phyloP scores from a whole-genome alignment of 1,284 basidiomycete species.

The Heterobasidion irregulare region DNA sequence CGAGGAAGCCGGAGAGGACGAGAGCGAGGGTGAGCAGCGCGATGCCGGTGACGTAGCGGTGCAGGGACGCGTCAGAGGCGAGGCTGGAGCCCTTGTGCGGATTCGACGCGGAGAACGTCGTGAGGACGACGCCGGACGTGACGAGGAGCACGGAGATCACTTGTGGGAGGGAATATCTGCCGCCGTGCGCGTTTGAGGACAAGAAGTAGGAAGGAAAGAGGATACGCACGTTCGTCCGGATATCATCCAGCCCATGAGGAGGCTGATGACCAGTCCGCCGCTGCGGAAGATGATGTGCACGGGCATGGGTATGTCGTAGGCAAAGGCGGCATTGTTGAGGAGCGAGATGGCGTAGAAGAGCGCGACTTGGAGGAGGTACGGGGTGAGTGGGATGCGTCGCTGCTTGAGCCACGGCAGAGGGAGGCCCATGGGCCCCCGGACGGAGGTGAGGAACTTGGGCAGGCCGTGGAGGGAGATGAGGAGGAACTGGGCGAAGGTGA shows the following conservation, averaged over 20 bases:
- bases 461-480: constrained; percentile 66
- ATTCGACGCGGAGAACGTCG: constrained; percentile 67
- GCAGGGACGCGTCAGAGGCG: constrained; percentile 7
- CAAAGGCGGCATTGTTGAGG: constrained; percentile 90
- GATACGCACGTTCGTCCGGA: constrained; percentile 43
- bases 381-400: constrained; percentile 62
- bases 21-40: constrained; percentile 70
- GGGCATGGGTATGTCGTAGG: constrained; percentile 79
- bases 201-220: constrained; percentile 2
- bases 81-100: constrained; percentile 5
- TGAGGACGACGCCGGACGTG: constrained; percentile 75
- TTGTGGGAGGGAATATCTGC: constrained; percentile 63
- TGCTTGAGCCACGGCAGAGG: constrained; percentile 40
- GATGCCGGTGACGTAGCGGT: constrained; percentile 64
- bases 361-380: constrained; percentile 77
- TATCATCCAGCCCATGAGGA: constrained; percentile 66
- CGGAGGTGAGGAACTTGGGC: constrained; percentile 41
- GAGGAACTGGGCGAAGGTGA: constrained; percentile 82
- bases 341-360: constrained; percentile 79
- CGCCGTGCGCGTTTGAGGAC: neutral
- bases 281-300: constrained; percentile 94
- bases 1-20: constrained; percentile 76
- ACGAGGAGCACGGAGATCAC: constrained; percentile 72
- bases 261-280: constrained; percentile 79
- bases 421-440: constrained; percentile 6